Evolutionary conservation across 2,329 filamentous ascomycete species (phyloP).

Genomic region (Fusarium temperatum): DNA sequence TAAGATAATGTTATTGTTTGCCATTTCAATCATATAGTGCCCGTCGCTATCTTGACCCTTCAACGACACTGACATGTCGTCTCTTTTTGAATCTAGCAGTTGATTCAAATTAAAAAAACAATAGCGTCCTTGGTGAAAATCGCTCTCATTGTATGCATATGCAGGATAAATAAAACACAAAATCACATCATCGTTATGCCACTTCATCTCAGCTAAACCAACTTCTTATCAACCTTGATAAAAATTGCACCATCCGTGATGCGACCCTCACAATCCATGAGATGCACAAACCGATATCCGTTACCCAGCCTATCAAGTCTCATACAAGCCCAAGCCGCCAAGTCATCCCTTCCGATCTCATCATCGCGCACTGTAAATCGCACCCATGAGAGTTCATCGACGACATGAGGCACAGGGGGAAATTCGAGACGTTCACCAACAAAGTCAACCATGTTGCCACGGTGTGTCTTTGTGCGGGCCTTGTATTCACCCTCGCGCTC

Average conservation of each 20-base stretch:
- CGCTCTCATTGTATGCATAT: neutral
- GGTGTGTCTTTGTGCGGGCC: constrained; percentile 65
- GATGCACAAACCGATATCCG: constrained; percentile 80
- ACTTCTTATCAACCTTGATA: constrained; percentile 74
- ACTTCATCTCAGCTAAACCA: constrained; percentile 36
- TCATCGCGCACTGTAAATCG: constrained; percentile 90
- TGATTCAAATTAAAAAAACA: neutral
- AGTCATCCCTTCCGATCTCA: constrained; percentile 78
- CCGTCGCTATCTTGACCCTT: too few species aligned
- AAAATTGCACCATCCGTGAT: constrained; percentile 75
- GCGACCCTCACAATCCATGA: constrained; percentile 75
- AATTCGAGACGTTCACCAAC: constrained; percentile 67
- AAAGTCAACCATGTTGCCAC: constrained; percentile 72
- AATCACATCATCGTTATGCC: neutral
- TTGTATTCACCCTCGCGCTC: constrained; percentile 61
- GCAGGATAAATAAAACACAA: neutral
- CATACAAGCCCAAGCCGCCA: constrained; percentile 90
- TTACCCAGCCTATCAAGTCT: constrained; percentile 80
- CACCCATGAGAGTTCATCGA: constrained; percentile 77
- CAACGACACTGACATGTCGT: neutral
- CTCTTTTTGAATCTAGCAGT: too few species aligned
- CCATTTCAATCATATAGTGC: neutral
- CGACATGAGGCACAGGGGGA: constrained; percentile 61
- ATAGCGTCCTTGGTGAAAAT: neutral
- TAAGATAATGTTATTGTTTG: too few species aligned